A percentile compares a stretch with the other conserved stretches of the same genome.
Conservation (phyloP, 139 green algal species). For the Chloropicon primus region DNA sequence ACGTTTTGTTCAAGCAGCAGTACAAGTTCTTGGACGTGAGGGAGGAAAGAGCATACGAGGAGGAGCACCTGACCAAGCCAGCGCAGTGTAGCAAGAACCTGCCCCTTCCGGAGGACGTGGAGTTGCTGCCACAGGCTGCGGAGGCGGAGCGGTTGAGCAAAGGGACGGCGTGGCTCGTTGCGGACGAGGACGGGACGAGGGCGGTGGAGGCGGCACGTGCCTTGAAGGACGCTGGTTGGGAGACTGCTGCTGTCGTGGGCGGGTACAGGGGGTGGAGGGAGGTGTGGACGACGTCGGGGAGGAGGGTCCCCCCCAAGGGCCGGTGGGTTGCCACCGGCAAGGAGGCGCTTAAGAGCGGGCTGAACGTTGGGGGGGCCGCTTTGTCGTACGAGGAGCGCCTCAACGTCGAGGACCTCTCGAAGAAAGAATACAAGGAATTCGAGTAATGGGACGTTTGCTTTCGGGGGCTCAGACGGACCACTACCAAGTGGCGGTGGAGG, state of each 20-base stretch:
- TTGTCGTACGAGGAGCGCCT: constrained; percentile 12
- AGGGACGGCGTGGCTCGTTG: not conserved
- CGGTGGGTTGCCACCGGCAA: constrained; percentile 10
- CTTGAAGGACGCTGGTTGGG: not conserved
- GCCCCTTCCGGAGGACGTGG: not conserved
- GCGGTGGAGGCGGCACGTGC: not conserved
- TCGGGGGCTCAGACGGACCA: no score
- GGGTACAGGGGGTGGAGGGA: constrained; percentile 11
- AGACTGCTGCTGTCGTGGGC: not conserved
- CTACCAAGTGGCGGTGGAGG: no score
- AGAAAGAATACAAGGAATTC: not conserved
- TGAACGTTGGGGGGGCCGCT: constrained; percentile 11
- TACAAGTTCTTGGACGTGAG: not conserved
- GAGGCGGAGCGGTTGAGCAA: not conserved
- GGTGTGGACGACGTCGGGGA: constrained; percentile 3
- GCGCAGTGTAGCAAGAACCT: not conserved
- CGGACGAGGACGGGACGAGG: not conserved
- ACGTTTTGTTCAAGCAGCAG: no score
- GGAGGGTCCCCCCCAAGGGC: constrained; percentile 6
- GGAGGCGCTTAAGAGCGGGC: constrained; percentile 11
- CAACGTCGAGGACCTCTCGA: not conserved
- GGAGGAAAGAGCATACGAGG: not conserved
- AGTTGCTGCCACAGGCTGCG: not conserved
- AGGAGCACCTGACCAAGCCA: not conserved
- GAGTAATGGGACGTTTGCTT: no score